These are phyloP conservation scores for Aspergillus spinulosporus DNA, from an alignment of 2,329 filamentous ascomycete species.

Conservation along the genomic window DNA sequence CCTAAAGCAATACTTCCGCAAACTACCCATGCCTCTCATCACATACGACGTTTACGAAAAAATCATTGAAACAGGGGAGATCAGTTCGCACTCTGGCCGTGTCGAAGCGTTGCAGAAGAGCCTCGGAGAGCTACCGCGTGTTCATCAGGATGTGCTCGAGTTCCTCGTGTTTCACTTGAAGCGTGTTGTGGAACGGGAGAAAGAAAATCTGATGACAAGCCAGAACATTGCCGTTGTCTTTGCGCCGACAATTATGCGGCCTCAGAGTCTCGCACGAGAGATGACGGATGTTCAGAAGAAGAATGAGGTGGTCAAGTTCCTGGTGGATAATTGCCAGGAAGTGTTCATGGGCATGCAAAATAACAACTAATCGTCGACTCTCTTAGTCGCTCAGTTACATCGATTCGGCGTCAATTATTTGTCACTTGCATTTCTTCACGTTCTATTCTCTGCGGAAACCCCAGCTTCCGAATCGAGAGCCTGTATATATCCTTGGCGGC, in stretches of 20 bases:
- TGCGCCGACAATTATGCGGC: slow-evolving; percentile 95
- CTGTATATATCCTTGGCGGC: slow-evolving; percentile 27
- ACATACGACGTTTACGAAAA: slow-evolving; percentile 91
- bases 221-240: slow-evolving; percentile 97
- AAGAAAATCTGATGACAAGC: slow-evolving; percentile 92
- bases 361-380: slow-evolving; percentile 15
- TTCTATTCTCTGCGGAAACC: slow-evolving; percentile 16
- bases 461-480: slow-evolving; percentile 17
- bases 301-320: slow-evolving; percentile 85
- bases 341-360: slow-evolving; percentile 63
- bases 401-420: background rate
- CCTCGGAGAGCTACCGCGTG: slow-evolving; percentile 74
- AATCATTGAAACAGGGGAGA: slow-evolving; percentile 68
- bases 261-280: slow-evolving; percentile 83
- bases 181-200: slow-evolving; percentile 77
- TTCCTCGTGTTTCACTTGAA: slow-evolving; percentile 92
- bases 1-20: slow-evolving; percentile 96
- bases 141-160: slow-evolving; percentile 85
- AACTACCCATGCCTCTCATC: slow-evolving; percentile 82
- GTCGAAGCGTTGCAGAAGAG: slow-evolving; percentile 70
- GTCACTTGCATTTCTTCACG: slow-evolving; percentile 1
- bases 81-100: slow-evolving; percentile 66
- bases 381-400: background rate
- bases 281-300: slow-evolving; percentile 96
- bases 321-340: slow-evolving; percentile 83